Conservation (phyloP, 768 basidiomycete genomes). For the Amanita rimosa region DNA sequence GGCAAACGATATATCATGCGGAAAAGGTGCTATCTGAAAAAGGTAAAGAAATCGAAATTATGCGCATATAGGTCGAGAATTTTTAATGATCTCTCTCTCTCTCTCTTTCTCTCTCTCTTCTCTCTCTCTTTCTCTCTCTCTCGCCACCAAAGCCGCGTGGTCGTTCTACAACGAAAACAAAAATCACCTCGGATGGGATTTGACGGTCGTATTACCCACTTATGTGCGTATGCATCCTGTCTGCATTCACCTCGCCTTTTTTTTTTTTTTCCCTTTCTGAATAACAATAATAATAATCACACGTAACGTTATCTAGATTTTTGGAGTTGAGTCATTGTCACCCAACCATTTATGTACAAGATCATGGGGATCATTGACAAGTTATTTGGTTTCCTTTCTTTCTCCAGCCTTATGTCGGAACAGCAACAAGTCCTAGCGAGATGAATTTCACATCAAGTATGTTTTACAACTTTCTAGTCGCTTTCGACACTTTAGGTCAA, state of each 20-base stretch:
- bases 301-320: no score
- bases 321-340: no score
- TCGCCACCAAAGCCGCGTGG: constrained; percentile 27
- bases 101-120: no score
- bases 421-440: neutral
- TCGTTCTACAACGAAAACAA: constrained; percentile 33
- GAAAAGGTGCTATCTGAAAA: constrained; percentile 61
- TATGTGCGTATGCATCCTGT: constrained; percentile 24
- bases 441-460: neutral
- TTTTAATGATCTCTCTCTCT: no score
- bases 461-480: constrained; percentile 1
- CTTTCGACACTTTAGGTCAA: neutral
- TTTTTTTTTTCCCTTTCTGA: no score
- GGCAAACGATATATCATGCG: constrained; percentile 38
- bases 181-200: constrained; percentile 32
- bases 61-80: no score
- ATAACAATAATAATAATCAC: no score
- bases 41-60: constrained; percentile 26
- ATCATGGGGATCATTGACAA: no score
- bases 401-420: neutral
- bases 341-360: no score
- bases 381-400: neutral
- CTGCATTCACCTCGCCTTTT: no score
- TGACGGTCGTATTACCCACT: constrained; percentile 43
- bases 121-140: no score